These are phyloP conservation scores for Murraya koenigii DNA, from an alignment of 345 rosid genomes.

Conservation along the genomic window DNA sequence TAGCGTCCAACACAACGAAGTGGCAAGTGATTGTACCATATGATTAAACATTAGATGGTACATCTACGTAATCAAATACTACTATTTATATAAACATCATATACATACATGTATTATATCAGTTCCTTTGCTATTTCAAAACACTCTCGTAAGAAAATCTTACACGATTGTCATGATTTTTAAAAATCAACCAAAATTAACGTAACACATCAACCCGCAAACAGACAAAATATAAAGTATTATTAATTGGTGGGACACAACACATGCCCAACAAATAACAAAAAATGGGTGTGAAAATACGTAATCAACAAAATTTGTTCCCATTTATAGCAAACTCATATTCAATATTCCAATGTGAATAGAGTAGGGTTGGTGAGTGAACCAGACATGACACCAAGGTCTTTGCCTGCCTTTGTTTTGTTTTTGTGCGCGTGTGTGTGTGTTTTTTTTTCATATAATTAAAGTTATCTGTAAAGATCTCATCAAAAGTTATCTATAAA, in stretches of 20 bases:
- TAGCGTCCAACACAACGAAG: too few species aligned
- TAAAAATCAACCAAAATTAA: background rate
- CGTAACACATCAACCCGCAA: too few species aligned
- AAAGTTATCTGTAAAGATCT: too few species aligned
- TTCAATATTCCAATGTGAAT: background rate
- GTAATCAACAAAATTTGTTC: background rate
- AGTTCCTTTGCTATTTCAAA: background rate
- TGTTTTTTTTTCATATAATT: slow-evolving; percentile 8
- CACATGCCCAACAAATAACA: background rate
- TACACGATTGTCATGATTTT: background rate
- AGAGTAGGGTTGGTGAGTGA: background rate
- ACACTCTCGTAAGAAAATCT: background rate
- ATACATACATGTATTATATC: too few species aligned
- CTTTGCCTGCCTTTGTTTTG: background rate
- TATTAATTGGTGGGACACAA: background rate
- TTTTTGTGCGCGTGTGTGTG: background rate
- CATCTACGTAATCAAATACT: too few species aligned
- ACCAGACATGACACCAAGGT: background rate
- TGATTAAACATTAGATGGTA: too few species aligned
- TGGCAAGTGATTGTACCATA: too few species aligned
- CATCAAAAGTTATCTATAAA: slow-evolving; percentile 22
- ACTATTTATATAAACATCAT: too few species aligned
- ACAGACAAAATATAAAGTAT: too few species aligned
- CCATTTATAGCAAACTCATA: background rate
- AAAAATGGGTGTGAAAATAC: background rate